A percentile compares a stretch with the other conserved stretches of the same genome.
These are phyloP conservation scores for Penstemon newberryi DNA, from an alignment of 257 asterid species.

Conservation along the genomic window DNA sequence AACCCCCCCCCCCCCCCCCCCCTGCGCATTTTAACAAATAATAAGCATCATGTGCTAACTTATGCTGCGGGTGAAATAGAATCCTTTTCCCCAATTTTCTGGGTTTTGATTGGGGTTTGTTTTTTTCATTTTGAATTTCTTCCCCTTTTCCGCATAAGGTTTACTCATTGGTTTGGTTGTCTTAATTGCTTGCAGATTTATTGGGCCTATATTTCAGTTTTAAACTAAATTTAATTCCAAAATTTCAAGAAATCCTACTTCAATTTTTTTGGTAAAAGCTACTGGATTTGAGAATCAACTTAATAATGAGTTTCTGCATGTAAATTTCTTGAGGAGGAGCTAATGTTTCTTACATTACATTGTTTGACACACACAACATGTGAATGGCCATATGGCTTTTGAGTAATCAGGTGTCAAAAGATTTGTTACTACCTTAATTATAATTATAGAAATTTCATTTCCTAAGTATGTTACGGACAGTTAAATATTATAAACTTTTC, in stretches of 20 bases:
- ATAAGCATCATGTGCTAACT: conserved; percentile 27
- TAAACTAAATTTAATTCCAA: no score
- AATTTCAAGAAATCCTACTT: not conserved
- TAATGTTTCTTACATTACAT: not conserved
- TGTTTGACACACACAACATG: conserved; percentile 2
- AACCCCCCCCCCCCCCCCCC: not conserved
- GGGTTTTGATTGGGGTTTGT: not conserved
- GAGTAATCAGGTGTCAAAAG: no score
- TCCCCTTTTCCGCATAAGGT: not conserved
- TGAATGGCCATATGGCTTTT: not conserved
- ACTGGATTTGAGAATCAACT: conserved; percentile 2
- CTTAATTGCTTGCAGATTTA: conserved; percentile 19
- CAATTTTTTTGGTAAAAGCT: not conserved
- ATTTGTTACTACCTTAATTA: no score
- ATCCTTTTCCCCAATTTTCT: conserved; percentile 10
- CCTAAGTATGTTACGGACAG: no score
- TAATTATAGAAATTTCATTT: no score
- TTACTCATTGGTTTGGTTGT: not conserved
- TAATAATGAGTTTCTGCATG: conserved; percentile 12
- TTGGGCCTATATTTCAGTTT: not conserved
- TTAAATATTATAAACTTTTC: no score
- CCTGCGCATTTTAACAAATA: conserved; percentile 30
- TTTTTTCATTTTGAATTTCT: not conserved
- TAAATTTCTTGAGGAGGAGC: not conserved
- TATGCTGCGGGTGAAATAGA: no score